These are phyloP conservation scores for Sporothrix humicola DNA, from an alignment of 2,329 filamentous ascomycete species.

Conservation along the genomic window DNA sequence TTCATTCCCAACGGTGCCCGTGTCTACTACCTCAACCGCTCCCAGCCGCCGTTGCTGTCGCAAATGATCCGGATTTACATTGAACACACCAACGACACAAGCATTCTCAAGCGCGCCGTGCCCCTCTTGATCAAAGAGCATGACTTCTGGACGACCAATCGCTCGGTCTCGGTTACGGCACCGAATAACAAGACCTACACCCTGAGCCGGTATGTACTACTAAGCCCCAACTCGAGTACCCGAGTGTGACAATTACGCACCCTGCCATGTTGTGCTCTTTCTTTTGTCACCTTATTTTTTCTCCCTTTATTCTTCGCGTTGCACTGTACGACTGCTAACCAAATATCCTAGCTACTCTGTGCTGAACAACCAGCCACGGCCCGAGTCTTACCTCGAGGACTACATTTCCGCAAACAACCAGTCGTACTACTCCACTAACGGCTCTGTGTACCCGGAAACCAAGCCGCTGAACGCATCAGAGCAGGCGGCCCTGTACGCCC, in stretches of 20 bases:
- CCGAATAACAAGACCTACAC: conserved; percentile 55
- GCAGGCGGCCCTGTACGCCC: conserved; percentile 61
- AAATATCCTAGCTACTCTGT: conserved; percentile 57
- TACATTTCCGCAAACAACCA: conserved; percentile 68
- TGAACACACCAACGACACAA: conserved; percentile 67
- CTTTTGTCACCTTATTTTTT: not conserved
- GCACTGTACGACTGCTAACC: not conserved
- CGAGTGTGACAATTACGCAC: not conserved
- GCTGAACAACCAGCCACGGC: conserved; percentile 67
- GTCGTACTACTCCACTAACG: conserved; percentile 65
- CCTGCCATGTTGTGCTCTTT: not conserved
- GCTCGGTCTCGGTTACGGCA: conserved; percentile 59
- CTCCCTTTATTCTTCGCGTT: not conserved
- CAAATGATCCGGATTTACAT: conserved; percentile 71
- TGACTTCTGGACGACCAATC: conserved; percentile 66
- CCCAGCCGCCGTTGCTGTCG: conserved; percentile 68
- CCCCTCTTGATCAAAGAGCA: conserved; percentile 69
- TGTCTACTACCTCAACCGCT: conserved; percentile 68
- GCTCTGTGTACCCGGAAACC: conserved; percentile 62
- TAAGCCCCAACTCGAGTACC: not conserved
- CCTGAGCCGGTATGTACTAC: conserved; percentile 57
- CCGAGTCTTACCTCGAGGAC: conserved; percentile 71
- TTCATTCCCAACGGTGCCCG: conserved; percentile 73
- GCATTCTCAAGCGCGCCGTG: conserved; percentile 63
- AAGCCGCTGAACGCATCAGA: conserved; percentile 58